Conservation (phyloP, 2,329 filamentous ascomycete species). For the Hawksworthiomyces lignivorus region DNA sequence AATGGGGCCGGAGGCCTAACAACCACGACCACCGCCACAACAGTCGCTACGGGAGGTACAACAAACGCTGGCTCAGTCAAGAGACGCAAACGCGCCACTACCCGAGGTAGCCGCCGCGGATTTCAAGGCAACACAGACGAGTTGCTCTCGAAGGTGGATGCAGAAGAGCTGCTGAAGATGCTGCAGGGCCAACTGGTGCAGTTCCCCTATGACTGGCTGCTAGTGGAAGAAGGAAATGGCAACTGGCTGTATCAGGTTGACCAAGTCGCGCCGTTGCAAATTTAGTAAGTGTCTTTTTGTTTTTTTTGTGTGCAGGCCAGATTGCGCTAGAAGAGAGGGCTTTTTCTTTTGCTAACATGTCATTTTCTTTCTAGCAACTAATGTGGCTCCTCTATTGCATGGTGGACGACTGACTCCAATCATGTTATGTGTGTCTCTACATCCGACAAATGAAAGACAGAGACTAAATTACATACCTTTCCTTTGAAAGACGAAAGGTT, state of each 20-base stretch:
- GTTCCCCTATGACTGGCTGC: slow-evolving; percentile 94
- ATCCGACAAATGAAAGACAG: no score
- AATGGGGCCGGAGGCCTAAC: slow-evolving; percentile 16
- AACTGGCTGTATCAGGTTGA: slow-evolving; percentile 98
- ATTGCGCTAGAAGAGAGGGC: no score
- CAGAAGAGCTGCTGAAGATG: slow-evolving; percentile 72
- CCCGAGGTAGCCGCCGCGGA: slow-evolving; percentile 58
- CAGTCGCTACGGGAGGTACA: slow-evolving; percentile 18
- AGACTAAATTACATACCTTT: no score
- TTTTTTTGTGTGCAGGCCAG: slow-evolving; percentile 1
- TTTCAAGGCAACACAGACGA: slow-evolving; percentile 63
- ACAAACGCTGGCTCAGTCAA: slow-evolving; percentile 39
- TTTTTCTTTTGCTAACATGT: no score
- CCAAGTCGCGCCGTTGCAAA: slow-evolving; percentile 90
- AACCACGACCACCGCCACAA: background rate
- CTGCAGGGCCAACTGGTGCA: slow-evolving; percentile 83
- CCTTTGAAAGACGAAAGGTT: no score
- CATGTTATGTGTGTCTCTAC: no score
- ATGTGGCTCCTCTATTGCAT: no score
- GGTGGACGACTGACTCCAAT: no score
- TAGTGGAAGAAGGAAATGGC: slow-evolving; percentile 81
- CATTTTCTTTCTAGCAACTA: no score
- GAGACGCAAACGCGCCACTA: slow-evolving; percentile 60
- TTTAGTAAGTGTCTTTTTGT: slow-evolving; percentile 62
- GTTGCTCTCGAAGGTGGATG: slow-evolving; percentile 64